Evolutionary conservation across 192 early-diverging fungal species (phyloP).

Genomic region (Rhizoclosmatium sp.): DNA sequence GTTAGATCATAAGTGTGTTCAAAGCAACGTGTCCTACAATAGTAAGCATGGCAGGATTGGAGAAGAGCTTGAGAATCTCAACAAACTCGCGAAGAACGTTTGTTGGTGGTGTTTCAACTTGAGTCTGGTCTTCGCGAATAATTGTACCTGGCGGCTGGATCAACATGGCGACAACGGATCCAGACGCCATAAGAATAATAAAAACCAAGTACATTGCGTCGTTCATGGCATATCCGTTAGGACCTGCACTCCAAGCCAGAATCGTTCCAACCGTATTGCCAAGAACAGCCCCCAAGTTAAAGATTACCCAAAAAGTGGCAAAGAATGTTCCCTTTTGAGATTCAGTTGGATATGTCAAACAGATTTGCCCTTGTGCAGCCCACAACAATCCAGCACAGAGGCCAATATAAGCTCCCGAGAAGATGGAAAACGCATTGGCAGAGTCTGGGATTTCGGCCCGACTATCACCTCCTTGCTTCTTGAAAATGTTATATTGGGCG

Average conservation of each 20-base stretch:
- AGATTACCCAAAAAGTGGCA: constrained; percentile 86
- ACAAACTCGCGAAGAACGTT: constrained; percentile 64
- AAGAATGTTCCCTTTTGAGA: constrained; percentile 81
- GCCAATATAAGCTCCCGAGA: constrained; percentile 80
- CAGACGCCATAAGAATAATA: constrained; percentile 63
- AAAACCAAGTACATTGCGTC: constrained; percentile 78
- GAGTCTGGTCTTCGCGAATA: constrained; percentile 72
- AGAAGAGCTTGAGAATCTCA: constrained; percentile 67
- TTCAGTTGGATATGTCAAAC: constrained; percentile 85
- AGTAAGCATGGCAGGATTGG: constrained; percentile 69
- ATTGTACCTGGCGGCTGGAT: constrained; percentile 70
- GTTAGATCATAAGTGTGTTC: too few species aligned
- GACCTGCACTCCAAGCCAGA: constrained; percentile 67
- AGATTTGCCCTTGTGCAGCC: constrained; percentile 68
- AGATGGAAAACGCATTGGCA: constrained; percentile 64
- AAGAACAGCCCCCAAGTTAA: constrained; percentile 80
- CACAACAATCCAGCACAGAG: constrained; percentile 80
- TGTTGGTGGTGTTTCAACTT: constrained; percentile 68
- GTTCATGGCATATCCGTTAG: constrained; percentile 43
- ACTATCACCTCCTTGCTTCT: constrained; percentile 61
- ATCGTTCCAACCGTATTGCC: constrained; percentile 78
- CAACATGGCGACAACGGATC: constrained; percentile 53
- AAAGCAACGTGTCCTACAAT: constrained; percentile 37
- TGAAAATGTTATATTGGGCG: constrained; percentile 73
- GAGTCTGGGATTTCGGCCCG: constrained; percentile 25